Evolutionary conservation across 164 flowering plant genomes (phyloP), one percentile per base, ranked within the genome.

Genomic region (Protea cynaroides): DNA sequence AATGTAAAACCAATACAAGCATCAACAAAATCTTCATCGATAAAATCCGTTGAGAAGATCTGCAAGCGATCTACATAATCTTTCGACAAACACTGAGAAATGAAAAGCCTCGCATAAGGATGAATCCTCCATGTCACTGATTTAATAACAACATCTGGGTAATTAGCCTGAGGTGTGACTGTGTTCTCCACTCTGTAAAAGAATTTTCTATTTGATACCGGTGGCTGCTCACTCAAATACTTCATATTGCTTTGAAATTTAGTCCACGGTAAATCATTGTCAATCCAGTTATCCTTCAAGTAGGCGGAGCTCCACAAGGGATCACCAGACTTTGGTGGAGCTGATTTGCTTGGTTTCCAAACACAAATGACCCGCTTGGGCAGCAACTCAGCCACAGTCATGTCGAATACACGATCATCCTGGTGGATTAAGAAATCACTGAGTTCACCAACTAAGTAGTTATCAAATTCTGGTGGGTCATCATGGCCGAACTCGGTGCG

Each of bases 101-200:
- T 86, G 58, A 94, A 94, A 18, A 86, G 69, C 79, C 91, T 77
- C 6, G 91, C 92, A 64, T 78, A 85, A 3, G 78, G 77, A 52
- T 75, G 90, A 46, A 93, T 93, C 68, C 98, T 75, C 2, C 66
- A 36, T 0, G 97, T 87, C 47, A 93, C 97, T 0, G 96, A 90
- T 62, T 61, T 74, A 13, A 93, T 96, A 53, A 91, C 87, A 63
- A 93, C 60, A 0, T 89, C 69, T 3, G 94, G 98, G 58, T 93
- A 86, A 65, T 90, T 93, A 0, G 96, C 81, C 71, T 87, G 81
- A 0, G 98, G 98, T 3, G 98, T 93, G 1, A 83, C 96, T 0
- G 98, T 93, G 46, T 93, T 93, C 80, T 93, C 98, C 52, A 89
- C 97, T 75, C 96, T 65, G 70, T 93, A 93, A 59, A 93, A 93